Percentiles rank a stretch among this genome's conserved stretches.
These are phyloP conservation scores for Lactifluus volemus DNA, from an alignment of 768 basidiomycete species.

Conservation along the genomic window DNA sequence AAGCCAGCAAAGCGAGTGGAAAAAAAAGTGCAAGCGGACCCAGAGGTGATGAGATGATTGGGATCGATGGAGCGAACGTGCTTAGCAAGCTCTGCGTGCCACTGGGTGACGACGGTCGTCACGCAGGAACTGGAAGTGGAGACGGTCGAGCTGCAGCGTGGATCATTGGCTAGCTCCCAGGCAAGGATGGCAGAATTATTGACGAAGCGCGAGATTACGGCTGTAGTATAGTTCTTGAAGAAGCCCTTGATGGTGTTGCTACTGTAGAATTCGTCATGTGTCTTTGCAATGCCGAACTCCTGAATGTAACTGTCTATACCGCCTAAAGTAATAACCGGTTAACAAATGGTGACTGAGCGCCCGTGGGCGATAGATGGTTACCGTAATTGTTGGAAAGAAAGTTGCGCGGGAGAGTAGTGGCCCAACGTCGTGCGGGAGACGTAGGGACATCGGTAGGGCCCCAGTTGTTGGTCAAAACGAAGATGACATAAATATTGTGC, in stretches of 20 bases:
- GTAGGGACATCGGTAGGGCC: neutral
- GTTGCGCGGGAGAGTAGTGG: conserved; percentile 22
- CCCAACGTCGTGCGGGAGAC: conserved; percentile 1
- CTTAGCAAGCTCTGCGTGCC: conserved; percentile 27
- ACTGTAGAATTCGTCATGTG: conserved; percentile 34
- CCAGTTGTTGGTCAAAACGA: conserved; percentile 21
- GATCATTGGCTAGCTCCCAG: conserved; percentile 21
- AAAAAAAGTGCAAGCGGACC: conserved; percentile 15
- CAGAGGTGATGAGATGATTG: conserved; percentile 32
- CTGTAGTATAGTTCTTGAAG: conserved; percentile 12
- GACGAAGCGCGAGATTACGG: conserved; percentile 13
- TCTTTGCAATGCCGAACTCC: conserved; percentile 23
- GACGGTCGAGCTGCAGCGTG: conserved; percentile 17
- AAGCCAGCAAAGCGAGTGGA: neutral
- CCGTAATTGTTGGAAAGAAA: conserved; percentile 27
- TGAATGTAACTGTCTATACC: conserved; percentile 34
- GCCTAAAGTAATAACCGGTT: conserved; percentile 21
- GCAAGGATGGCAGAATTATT: conserved; percentile 8
- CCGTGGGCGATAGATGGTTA: conserved; percentile 1
- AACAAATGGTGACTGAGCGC: neutral
- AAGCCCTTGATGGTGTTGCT: conserved; percentile 23
- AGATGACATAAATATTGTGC: conserved; percentile 35
- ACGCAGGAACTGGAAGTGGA: conserved; percentile 20
- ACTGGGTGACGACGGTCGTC: conserved; percentile 25
- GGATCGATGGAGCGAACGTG: conserved; percentile 23